A percentile compares a stretch with the other conserved stretches of the same genome.
phyloP scores from a whole-genome alignment of 2,329 filamentous ascomycete genomes.

The Fusarium compactum region DNA sequence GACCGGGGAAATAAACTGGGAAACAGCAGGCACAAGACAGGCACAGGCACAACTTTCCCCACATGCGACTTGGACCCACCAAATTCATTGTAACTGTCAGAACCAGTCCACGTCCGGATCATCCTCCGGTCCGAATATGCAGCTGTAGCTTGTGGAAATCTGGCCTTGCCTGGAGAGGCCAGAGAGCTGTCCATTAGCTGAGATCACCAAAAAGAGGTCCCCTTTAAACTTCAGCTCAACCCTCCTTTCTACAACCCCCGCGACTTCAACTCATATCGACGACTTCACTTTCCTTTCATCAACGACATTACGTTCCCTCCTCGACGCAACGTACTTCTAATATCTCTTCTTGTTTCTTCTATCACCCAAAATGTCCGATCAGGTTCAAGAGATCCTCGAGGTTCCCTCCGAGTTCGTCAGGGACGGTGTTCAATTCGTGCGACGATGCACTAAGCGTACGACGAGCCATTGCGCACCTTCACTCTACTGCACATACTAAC shows the following conservation, averaged over 20 bases:
- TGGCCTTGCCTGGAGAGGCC: constrained; percentile 34
- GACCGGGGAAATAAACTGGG: constrained; percentile 37
- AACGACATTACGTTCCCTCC: constrained; percentile 15
- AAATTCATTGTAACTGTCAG: constrained; percentile 1
- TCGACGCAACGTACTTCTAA: constrained; percentile 30
- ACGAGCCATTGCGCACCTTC: constrained; percentile 21
- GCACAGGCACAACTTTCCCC: constrained; percentile 10
- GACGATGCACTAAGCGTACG: constrained; percentile 72
- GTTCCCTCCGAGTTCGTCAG: constrained; percentile 73
- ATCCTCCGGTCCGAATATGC: constrained; percentile 23
- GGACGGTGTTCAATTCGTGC: constrained; percentile 72
- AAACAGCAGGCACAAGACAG: constrained; percentile 23
- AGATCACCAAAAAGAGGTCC: constrained; percentile 36
- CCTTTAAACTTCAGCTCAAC: constrained; percentile 35
- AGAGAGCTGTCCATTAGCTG: constrained; percentile 40
- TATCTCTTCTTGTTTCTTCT: constrained; percentile 8
- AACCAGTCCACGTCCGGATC: constrained; percentile 5
- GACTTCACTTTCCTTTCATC: constrained; percentile 13
- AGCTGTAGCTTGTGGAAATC: constrained; percentile 9
- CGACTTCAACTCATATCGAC: constrained; percentile 32
- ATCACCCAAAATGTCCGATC: constrained; percentile 68
- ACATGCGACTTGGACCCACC: constrained; percentile 18
- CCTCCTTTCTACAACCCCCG: constrained; percentile 37
- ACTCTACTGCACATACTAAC: constrained; percentile 8
- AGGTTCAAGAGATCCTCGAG: constrained; percentile 77